Conservation (phyloP, 441 rosid genomes). For the Gossypium laxum region DNA sequence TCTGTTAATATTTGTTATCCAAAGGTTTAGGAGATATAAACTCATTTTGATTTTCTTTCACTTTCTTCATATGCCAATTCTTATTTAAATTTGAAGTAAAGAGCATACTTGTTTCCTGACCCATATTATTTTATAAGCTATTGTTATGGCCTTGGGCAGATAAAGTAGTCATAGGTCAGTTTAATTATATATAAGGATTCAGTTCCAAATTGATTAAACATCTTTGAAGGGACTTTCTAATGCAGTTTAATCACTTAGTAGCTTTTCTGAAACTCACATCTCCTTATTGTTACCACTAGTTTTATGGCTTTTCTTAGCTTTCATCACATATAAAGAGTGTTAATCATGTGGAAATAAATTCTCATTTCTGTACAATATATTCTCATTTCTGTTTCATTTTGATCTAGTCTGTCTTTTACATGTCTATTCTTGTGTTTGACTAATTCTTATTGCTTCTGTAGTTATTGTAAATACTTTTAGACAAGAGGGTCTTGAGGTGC, state of each 20-base stretch:
- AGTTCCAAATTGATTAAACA: not conserved
- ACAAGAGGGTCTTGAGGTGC: constrained; percentile 92
- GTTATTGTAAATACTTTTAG: constrained; percentile 65
- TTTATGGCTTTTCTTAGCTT: not conserved
- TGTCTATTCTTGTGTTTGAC: constrained; percentile 14
- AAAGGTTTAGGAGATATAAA: not conserved
- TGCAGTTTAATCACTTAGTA: not conserved
- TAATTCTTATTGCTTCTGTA: constrained; percentile 29
- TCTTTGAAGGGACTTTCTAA: not conserved
- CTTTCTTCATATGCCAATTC: not conserved
- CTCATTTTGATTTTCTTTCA: constrained; percentile 2
- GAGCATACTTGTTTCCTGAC: not conserved
- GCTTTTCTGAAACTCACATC: not conserved
- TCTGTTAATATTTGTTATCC: not conserved
- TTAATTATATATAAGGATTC: not conserved
- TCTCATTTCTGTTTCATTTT: not conserved
- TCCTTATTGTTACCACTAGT: not conserved
- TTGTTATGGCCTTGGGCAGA: not conserved
- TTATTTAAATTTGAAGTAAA: not conserved
- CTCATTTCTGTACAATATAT: not conserved
- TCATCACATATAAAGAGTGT: not conserved
- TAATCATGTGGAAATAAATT: not conserved
- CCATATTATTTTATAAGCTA: not conserved
- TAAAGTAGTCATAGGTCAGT: not conserved
- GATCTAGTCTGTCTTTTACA: constrained; percentile 3